Base-by-base conservation (phyloP, 306 rosid genomes). In the Datisca glomerata region DNA sequence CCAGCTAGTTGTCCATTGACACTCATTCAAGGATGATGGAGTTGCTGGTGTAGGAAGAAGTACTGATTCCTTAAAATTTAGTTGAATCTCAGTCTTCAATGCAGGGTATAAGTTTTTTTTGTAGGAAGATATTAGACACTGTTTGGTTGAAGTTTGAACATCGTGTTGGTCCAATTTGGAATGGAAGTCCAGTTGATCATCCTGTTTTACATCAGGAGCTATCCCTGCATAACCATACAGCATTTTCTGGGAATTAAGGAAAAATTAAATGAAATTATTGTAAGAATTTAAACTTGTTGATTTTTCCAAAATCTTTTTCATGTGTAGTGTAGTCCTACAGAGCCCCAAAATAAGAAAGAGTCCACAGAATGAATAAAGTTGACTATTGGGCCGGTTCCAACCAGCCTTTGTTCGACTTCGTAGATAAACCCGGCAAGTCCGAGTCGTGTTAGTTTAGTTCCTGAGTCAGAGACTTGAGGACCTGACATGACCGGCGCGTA, bases 1-100 rank as follows among this genome's bases (percentile, higher is more conserved):
- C 96, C 96, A 87, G 61, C 73, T 69, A 12, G 80, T 71, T 25
- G 53, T 61, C 96, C 96, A 79, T 62, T 76, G 51, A 29, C 66
- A 52, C 63, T 60, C 62, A 78, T 94, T 72, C 71, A 72, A 68
- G 24, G 76, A 55, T 44, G 66, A 44, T 49, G 42, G 12, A 21
- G 60, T 62, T 67, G 59, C 47, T 45, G 73, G 35, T 43, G 69
- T 7, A 14, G 67, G 43, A 48, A 36, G 16, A 9, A 18, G n/a
- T 8, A 16, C 28, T 11, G 64, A 24, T 57, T 41, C 58, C 19
- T 12, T 62, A 9, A 55, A 53, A 24, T 10, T 65, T 40, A 31
- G 43, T 4, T 71, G 76, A 62, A 87, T 72, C 71, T 74, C 89
- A 45, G 78, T 72, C 68, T 72, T 79, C 54, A 87, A 59, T 39